Evolutionary conservation across 768 basidiomycete species (phyloP).

Genomic region (Panaeolus papilionaceus): DNA sequence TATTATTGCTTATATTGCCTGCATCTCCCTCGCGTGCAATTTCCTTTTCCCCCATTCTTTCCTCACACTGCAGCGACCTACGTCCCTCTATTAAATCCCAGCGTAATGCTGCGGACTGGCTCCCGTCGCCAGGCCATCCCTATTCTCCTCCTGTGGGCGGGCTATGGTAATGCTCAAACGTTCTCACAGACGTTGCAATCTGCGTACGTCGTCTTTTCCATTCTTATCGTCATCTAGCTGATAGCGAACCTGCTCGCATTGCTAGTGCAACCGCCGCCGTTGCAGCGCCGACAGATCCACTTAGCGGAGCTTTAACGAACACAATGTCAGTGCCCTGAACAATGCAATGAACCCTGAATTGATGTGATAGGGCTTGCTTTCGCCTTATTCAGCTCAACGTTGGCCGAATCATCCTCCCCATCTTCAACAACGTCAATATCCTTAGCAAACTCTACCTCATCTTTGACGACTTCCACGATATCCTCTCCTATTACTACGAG

Average conservation of each 20-base stretch:
- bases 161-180: not conserved
- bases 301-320: constrained; percentile 7
- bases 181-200: not conserved
- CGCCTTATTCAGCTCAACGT: not conserved
- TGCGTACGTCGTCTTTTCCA: not conserved
- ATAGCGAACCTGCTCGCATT: not conserved
- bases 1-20: constrained; percentile 13
- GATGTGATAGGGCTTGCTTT: not conserved
- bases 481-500: not conserved
- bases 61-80: constrained; percentile 12
- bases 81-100: constrained; percentile 1
- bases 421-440: not conserved
- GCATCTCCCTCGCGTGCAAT: constrained; percentile 2
- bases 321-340: constrained; percentile 8
- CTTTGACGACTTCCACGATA: not conserved
- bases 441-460: not conserved
- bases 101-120: constrained; percentile 14
- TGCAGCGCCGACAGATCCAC: not conserved
- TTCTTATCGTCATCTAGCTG: constrained; percentile 10
- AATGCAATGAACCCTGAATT: not conserved
- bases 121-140: not conserved
- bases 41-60: not conserved
- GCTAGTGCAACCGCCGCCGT: not conserved
- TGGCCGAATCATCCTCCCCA: not conserved
- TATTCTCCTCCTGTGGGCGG: not conserved